Evolutionary conservation across 2,329 filamentous ascomycete species (phyloP), one percentile per base, ranked within the genome.

Genomic region (Pyrenophora teres): DNA sequence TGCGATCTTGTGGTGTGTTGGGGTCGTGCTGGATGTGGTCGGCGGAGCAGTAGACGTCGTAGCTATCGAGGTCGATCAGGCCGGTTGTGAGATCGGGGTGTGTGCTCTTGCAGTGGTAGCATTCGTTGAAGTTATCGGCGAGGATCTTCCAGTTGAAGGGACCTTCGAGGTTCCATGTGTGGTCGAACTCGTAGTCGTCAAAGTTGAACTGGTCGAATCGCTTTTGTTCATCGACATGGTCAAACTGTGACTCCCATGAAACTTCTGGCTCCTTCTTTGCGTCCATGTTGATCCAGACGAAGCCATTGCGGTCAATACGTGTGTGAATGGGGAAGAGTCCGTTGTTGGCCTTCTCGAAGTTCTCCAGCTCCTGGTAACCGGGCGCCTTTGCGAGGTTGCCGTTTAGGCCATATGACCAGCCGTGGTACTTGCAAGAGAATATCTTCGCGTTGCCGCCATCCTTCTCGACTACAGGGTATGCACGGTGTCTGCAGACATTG

Each of bases 51-150:
- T 70, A 53, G 23, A 72, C 69, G 30, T 64, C 61, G 70, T 85
- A 86, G 3, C 79, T 79, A 51, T 79, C 77, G 33, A 86, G 77
- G 52, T 86, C 81, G 38, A 83, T 78, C n/a, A 86, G 76, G 36
- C 57, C 62, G 4, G 81, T 76, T 23, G 81, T 76, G 27, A 85
- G 80, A 50, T 83, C 81, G 2, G 84, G 83, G 59, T 86, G 83
- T 2, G 82, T 80, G 0, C 80, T 81, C 43, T 80, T 78, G 74
- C 83, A 86, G 73, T 86, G 83, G 60, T 87, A 87, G 65, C 83
- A 87, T 65, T 84, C 83, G 65, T 87, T 87, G 75, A 85, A 87
- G 73, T 87, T 86, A 64, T 87, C 84, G 12, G 68, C 62, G 10
- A 70, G 56, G 25, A 69, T 69, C 54, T 71, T 71, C 68, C 68